A percentile compares a stretch with the other conserved stretches of the same genome.
Conservation (phyloP, 805 yeast species). For the Komagataella phaffii region DNA sequence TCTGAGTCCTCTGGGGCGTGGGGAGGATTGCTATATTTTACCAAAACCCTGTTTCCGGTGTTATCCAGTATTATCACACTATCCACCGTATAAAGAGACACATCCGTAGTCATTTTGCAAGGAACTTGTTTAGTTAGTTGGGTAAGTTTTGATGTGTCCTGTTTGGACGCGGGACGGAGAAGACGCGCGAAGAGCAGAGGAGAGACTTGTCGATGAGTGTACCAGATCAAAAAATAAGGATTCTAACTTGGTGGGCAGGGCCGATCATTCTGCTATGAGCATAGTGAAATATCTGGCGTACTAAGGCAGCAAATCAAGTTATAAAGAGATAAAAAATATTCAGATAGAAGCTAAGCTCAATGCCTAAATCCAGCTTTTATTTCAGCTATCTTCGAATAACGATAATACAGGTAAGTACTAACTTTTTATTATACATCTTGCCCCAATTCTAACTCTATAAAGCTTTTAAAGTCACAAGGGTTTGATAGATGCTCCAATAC, state of each 20-base stretch:
- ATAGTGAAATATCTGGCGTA: not conserved
- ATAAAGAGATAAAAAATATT: not conserved
- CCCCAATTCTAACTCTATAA: conserved; percentile 16
- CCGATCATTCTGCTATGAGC: not conserved
- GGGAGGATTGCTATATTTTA: conserved; percentile 74
- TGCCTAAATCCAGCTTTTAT: conserved; percentile 22
- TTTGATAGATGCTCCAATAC: conserved; percentile 67
- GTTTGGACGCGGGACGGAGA: not conserved
- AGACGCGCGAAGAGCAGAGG: not conserved
- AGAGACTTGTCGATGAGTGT: not conserved
- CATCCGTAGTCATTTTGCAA: conserved; percentile 12
- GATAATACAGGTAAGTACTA: conserved; percentile 26
- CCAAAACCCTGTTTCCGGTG: conserved; percentile 66
- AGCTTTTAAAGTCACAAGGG: conserved; percentile 67
- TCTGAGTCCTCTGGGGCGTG: conserved; percentile 25
- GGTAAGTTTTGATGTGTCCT: not conserved
- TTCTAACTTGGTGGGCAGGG: not conserved
- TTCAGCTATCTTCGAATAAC: conserved; percentile 33
- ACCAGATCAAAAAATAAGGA: not conserved
- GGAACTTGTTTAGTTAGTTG: not conserved
- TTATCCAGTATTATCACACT: conserved; percentile 73
- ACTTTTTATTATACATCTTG: not conserved
- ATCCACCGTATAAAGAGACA: conserved; percentile 67
- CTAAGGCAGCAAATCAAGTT: not conserved
- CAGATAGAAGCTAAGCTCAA: not conserved